A percentile compares a stretch with the other conserved stretches of the same genome.
phyloP scores from a whole-genome alignment of 129 eudicot genomes.

The Arctium lappa region DNA sequence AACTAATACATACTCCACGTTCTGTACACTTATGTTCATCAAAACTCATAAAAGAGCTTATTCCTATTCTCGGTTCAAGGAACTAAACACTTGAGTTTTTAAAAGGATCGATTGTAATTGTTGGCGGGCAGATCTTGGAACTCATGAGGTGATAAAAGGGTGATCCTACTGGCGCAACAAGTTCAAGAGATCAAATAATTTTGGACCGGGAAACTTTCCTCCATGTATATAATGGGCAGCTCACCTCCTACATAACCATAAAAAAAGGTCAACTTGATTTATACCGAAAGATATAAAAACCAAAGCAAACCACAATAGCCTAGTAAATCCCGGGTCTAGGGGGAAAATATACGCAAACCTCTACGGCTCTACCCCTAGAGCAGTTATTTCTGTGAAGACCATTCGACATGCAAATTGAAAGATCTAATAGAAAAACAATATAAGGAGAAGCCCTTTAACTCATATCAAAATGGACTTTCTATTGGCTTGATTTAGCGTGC shows the following conservation, averaged over 20 bases:
- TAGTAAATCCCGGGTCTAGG: too few species aligned
- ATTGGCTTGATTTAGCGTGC: constrained; percentile 28
- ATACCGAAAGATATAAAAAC: neutral
- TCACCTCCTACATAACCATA: constrained; percentile 31
- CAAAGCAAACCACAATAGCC: too few species aligned
- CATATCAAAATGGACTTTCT: constrained; percentile 51
- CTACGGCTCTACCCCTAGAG: too few species aligned
- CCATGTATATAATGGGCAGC: constrained; percentile 24
- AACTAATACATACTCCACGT: constrained; percentile 19
- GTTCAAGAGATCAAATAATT: constrained; percentile 56
- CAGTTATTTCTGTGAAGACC: too few species aligned
- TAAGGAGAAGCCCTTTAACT: constrained; percentile 20
- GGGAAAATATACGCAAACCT: too few species aligned
- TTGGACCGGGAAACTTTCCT: constrained; percentile 40
- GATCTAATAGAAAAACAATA: neutral
- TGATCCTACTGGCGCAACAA: constrained; percentile 53
- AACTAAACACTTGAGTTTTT: neutral
- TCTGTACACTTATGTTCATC: constrained; percentile 3
- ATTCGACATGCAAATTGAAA: too few species aligned
- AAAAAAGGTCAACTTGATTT: neutral
- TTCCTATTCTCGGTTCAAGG: constrained; percentile 12
- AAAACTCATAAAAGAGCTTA: neutral
- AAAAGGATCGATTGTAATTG: neutral
- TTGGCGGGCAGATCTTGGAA: neutral
- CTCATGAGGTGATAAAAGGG: constrained; percentile 26